phyloP scores from a whole-genome alignment of 495 filamentous ascomycete species.

The Aspergillus bertholletiae region DNA sequence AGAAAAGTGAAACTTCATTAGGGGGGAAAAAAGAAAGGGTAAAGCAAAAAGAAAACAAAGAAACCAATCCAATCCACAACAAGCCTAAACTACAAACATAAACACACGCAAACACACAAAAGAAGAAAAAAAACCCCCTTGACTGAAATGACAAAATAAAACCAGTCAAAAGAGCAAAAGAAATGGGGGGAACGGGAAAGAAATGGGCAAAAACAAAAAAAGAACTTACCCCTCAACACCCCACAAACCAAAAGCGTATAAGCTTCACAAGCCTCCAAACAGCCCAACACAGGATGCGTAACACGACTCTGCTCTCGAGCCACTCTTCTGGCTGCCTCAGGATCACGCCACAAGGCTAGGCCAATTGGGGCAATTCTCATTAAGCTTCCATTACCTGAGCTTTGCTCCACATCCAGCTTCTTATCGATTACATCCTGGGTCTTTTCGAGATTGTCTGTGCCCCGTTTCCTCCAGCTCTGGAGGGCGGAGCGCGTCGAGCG shows the following conservation, averaged over 20 bases:
- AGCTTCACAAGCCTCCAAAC: constrained; percentile 37
- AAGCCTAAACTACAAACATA: too few relatives aligned
- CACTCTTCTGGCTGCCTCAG: constrained; percentile 16
- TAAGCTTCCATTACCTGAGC: constrained; percentile 43
- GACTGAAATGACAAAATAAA: too few relatives aligned
- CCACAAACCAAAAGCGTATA: constrained; percentile 31
- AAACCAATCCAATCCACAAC: too few relatives aligned
- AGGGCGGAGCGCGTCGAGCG: constrained; percentile 32
- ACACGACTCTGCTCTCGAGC: constrained; percentile 25
- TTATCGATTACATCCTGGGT: constrained; percentile 9
- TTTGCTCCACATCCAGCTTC: constrained; percentile 10
- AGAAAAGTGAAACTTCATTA: too few relatives aligned
- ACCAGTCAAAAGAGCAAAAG: too few relatives aligned
- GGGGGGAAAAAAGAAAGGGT: too few relatives aligned
- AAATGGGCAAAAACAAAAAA: too few relatives aligned
- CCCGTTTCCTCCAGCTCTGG: constrained; percentile 23
- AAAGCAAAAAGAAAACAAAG: too few relatives aligned
- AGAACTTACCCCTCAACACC: constrained; percentile 21
- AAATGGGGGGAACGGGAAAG: too few relatives aligned
- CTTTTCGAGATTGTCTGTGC: not conserved
- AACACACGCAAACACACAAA: too few relatives aligned
- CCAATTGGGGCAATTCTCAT: constrained; percentile 43
- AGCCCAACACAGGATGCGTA: constrained; percentile 40
- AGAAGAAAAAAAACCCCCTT: too few relatives aligned
- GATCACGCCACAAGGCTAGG: constrained; percentile 24